A percentile compares a stretch with the other conserved stretches of the same genome.
These are phyloP conservation scores for Sporothrix mexicana DNA, from an alignment of 2,329 filamentous ascomycete species.

Conservation along the genomic window DNA sequence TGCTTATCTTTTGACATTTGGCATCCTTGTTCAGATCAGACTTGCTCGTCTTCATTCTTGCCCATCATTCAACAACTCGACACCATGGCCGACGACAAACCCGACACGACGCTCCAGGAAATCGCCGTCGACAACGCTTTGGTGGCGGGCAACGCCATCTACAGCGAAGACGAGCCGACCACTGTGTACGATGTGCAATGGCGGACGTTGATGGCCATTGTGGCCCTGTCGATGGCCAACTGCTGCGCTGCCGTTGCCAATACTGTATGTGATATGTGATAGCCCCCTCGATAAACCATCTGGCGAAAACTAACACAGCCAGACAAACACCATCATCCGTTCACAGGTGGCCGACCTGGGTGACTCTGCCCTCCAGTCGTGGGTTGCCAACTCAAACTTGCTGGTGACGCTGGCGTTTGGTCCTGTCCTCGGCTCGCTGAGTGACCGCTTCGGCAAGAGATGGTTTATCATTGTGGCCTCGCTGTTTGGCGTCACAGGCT, in stretches of 20 bases:
- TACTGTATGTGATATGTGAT: not conserved
- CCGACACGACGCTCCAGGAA: not conserved
- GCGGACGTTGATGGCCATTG: slow-evolving; percentile 10
- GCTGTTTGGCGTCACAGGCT: not conserved
- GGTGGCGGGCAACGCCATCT: not conserved
- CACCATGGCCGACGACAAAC: not conserved
- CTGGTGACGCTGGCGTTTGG: not conserved
- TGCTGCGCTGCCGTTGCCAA: slow-evolving; percentile 7
- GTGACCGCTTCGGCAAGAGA: slow-evolving; percentile 1
- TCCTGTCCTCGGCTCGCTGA: not conserved
- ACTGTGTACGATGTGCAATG: slow-evolving; percentile 19
- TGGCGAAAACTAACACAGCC: not conserved
- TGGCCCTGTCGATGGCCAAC: slow-evolving; percentile 23
- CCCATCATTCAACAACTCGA: not conserved
- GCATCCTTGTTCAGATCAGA: not conserved
- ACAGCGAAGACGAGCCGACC: slow-evolving; percentile 11
- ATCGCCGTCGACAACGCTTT: not conserved
- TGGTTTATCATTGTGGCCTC: slow-evolving; percentile 5
- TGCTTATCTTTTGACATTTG: not conserved
- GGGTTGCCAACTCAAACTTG: not conserved
- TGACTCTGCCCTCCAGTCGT: not conserved
- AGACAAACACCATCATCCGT: not conserved
- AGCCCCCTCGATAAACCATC: not conserved
- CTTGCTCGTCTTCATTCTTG: not conserved
- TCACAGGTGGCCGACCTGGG: not conserved